A percentile compares a stretch with the other conserved stretches of the same genome.
phyloP scores from a whole-genome alignment of 768 basidiomycete species.

The Austroboletus eburneus region DNA sequence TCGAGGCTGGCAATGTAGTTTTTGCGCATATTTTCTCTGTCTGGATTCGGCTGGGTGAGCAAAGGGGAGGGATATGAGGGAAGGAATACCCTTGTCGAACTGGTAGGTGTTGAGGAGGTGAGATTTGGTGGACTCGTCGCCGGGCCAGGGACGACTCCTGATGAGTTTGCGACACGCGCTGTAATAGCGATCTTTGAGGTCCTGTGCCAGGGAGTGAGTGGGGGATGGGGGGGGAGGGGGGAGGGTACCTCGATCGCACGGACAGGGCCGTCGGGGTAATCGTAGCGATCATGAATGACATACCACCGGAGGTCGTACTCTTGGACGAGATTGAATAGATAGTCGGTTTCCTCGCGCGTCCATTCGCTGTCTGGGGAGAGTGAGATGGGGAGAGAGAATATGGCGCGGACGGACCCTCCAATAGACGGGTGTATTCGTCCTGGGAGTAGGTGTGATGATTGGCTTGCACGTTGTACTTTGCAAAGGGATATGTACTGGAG shows the following conservation, averaged over 20 bases:
- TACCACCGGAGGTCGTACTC: slow-evolving; percentile 90
- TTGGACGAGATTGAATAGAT: slow-evolving; percentile 75
- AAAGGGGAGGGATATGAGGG: too few species aligned
- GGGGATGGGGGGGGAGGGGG: not conserved
- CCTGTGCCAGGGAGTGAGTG: slow-evolving; percentile 35
- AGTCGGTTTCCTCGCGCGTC: slow-evolving; percentile 92
- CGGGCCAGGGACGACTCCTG: slow-evolving; percentile 77
- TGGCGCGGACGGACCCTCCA: slow-evolving; percentile 53
- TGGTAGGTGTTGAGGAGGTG: slow-evolving; percentile 65
- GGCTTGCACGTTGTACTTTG: slow-evolving; percentile 73
- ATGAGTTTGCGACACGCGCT: slow-evolving; percentile 86
- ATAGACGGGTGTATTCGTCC: slow-evolving; percentile 80
- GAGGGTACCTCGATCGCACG: slow-evolving; percentile 66
- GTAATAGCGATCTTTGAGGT: slow-evolving; percentile 92
- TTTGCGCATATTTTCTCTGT: slow-evolving; percentile 84
- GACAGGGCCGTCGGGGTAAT: slow-evolving; percentile 50
- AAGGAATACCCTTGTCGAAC: slow-evolving; percentile 77
- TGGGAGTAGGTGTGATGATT: slow-evolving; percentile 69
- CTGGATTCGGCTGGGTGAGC: slow-evolving; percentile 36
- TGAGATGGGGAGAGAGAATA: not conserved
- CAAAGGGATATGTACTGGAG: slow-evolving; percentile 69
- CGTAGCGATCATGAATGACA: slow-evolving; percentile 87
- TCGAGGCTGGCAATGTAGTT: slow-evolving; percentile 85
- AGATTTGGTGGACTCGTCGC: slow-evolving; percentile 70
- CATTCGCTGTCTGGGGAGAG: slow-evolving; percentile 64